Conservation (phyloP, 1,284 basidiomycete species). For the Rhodotorula sp. region DNA sequence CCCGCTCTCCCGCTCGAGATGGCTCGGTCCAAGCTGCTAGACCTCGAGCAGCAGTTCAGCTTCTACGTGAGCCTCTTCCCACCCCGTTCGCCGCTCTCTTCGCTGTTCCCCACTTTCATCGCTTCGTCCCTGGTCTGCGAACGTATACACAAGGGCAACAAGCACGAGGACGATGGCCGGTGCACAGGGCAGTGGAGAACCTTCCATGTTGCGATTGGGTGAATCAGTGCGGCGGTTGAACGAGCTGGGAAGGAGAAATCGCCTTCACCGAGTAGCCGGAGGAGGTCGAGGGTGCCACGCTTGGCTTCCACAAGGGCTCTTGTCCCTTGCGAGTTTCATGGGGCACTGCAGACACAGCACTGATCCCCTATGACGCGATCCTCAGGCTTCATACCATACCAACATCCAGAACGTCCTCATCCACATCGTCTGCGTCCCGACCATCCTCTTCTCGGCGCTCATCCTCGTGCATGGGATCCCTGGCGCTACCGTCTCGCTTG, state of each 20-base stretch:
- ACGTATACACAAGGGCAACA: no score
- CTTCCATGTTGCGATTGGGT: no score
- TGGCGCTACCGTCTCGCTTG: conserved; percentile 25
- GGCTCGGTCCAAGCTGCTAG: conserved; percentile 6
- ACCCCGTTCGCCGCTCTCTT: not conserved
- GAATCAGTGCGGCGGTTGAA: no score
- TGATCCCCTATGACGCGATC: no score
- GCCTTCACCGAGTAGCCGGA: not conserved
- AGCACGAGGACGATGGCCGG: no score
- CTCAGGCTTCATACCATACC: conserved; percentile 45
- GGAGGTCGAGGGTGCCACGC: not conserved
- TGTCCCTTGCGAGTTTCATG: not conserved
- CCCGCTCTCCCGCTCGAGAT: not conserved
- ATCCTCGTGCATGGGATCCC: conserved; percentile 41
- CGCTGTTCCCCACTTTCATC: not conserved
- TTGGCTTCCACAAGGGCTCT: no score
- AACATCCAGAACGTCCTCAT: conserved; percentile 43
- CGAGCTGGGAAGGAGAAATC: not conserved
- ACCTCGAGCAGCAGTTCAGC: conserved; percentile 38
- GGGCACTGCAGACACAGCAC: not conserved
- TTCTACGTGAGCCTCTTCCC: conserved; percentile 35
- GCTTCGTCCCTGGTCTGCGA: not conserved
- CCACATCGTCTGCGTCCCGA: conserved; percentile 45
- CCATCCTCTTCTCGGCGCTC: conserved; percentile 43
- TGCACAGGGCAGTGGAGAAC: no score